These are phyloP conservation scores for Vigna unguiculata DNA, from an alignment of 306 rosid species.

Conservation along the genomic window DNA sequence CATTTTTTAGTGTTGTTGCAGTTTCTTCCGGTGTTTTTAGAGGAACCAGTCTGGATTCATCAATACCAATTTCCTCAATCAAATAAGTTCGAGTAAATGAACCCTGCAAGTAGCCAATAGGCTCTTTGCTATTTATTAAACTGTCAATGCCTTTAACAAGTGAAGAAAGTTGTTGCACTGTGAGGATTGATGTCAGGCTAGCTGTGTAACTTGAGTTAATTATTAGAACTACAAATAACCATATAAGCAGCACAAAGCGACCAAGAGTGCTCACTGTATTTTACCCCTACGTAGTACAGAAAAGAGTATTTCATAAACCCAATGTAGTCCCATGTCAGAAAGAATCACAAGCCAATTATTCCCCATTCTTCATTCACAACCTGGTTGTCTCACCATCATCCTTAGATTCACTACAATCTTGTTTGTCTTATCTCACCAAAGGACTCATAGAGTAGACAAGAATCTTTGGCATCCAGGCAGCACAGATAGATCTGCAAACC, in stretches of 20 bases:
- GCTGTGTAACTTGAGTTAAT: slow-evolving; percentile 97
- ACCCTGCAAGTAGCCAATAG: slow-evolving; percentile 88
- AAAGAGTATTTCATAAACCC: slow-evolving; percentile 32
- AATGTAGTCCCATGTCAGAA: too few species aligned
- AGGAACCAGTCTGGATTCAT: slow-evolving; percentile 78
- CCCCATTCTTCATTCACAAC: too few species aligned
- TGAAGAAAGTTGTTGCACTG: slow-evolving; percentile 89
- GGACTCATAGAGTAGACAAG: slow-evolving; percentile 61
- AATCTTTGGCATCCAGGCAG: slow-evolving; percentile 74
- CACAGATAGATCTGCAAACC: slow-evolving; percentile 66
- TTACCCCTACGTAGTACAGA: slow-evolving; percentile 66
- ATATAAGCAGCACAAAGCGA: slow-evolving; percentile 83
- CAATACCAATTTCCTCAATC: slow-evolving; percentile 66
- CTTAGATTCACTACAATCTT: too few species aligned
- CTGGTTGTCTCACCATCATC: too few species aligned
- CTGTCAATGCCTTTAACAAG: slow-evolving; percentile 83
- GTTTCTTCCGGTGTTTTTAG: slow-evolving; percentile 65
- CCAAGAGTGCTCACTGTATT: slow-evolving; percentile 93
- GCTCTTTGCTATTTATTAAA: slow-evolving; percentile 63
- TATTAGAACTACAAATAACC: slow-evolving; percentile 94
- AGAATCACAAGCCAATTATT: too few species aligned
- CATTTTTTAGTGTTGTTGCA: slow-evolving; percentile 66
- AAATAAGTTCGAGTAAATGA: slow-evolving; percentile 74
- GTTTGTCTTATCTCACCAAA: slow-evolving; percentile 70
- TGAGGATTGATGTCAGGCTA: slow-evolving; percentile 94